Evolutionary conservation across 2,329 filamentous ascomycete genomes (phyloP).

Genomic region (Xylaria sp.): DNA sequence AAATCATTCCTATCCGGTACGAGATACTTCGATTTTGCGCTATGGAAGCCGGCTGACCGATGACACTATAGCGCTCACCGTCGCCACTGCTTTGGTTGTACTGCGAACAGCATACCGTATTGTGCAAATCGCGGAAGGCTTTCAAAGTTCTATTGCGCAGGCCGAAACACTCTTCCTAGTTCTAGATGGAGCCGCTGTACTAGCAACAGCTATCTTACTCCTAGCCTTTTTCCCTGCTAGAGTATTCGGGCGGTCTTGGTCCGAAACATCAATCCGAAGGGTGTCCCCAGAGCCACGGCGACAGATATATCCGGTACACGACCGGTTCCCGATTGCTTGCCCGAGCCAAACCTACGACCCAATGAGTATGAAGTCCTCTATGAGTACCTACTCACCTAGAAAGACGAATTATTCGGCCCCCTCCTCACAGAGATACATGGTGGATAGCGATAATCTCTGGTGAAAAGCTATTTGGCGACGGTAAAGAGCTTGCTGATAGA

Average conservation of each 20-base stretch:
- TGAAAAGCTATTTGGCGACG: slow-evolving; percentile 33
- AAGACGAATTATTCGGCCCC: slow-evolving; percentile 28
- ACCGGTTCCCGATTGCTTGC: slow-evolving; percentile 37
- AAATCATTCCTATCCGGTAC: slow-evolving; percentile 59
- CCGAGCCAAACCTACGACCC: slow-evolving; percentile 38
- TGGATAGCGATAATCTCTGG: slow-evolving; percentile 49
- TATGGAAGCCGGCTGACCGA: slow-evolving; percentile 1
- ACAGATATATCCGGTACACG: slow-evolving; percentile 35
- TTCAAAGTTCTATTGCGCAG: slow-evolving; percentile 42
- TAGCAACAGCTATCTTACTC: slow-evolving; percentile 41
- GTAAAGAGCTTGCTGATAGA: background rate
- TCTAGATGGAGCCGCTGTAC: slow-evolving; percentile 46
- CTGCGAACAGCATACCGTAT: slow-evolving; percentile 47
- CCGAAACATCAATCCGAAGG: slow-evolving; percentile 30
- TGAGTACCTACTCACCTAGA: slow-evolving; percentile 31
- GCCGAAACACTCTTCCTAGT: slow-evolving; percentile 45
- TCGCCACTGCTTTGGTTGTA: slow-evolving; percentile 41
- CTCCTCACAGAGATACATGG: slow-evolving; percentile 42
- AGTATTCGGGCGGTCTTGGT: slow-evolving; percentile 41
- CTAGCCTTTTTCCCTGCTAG: slow-evolving; percentile 46
- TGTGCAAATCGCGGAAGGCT: slow-evolving; percentile 44
- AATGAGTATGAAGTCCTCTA: slow-evolving; percentile 37
- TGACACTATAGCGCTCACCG: slow-evolving; percentile 38
- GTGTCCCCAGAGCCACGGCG: slow-evolving; percentile 38
- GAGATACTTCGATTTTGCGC: slow-evolving; percentile 32